Percentiles rank a stretch among this genome's conserved stretches.
Evolutionary conservation across 306 rosid genomes (phyloP).

Genomic region (Casuarina cunninghamiana): DNA sequence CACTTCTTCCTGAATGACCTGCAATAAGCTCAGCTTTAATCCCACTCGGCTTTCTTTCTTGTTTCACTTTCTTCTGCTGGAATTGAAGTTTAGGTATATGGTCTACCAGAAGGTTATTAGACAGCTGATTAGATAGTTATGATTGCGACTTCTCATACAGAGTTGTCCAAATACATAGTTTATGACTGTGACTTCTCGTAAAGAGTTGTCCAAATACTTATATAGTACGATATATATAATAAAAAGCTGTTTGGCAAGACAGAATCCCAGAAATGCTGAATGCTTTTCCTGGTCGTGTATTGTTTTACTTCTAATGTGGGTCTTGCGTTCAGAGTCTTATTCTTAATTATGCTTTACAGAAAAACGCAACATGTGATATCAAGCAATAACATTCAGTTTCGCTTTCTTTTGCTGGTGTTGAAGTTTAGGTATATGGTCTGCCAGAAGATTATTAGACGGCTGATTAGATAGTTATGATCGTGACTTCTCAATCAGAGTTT

Average conservation of each 20-base stretch:
- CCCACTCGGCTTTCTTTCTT: too few relatives aligned
- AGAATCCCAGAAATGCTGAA: neutral
- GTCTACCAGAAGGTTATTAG: slow-evolving; percentile 2
- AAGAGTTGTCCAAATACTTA: too few relatives aligned
- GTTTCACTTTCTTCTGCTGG: neutral
- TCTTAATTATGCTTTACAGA: slow-evolving; percentile 2
- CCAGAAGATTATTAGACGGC: neutral
- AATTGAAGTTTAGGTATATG: neutral
- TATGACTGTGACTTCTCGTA: too few relatives aligned
- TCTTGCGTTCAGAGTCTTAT: neutral
- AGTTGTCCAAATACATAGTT: neutral
- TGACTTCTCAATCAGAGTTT: slow-evolving; percentile 10
- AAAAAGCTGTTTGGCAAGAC: slow-evolving; percentile 23
- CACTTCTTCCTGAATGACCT: slow-evolving; percentile 31
- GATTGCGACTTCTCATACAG: slow-evolving; percentile 10
- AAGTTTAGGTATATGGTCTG: neutral
- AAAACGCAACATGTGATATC: slow-evolving; percentile 2
- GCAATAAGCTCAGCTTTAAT: neutral
- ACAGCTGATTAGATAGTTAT: slow-evolving; percentile 9
- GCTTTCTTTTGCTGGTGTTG: neutral
- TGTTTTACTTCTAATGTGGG: neutral
- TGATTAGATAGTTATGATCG: slow-evolving; percentile 11
- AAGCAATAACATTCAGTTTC: neutral
- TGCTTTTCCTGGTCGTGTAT: neutral
- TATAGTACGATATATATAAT: too few relatives aligned